Percentiles rank a stretch among this genome's conserved stretches.
Conservation (phyloP, 495 filamentous ascomycete species). For the Patellaria atrata region DNA sequence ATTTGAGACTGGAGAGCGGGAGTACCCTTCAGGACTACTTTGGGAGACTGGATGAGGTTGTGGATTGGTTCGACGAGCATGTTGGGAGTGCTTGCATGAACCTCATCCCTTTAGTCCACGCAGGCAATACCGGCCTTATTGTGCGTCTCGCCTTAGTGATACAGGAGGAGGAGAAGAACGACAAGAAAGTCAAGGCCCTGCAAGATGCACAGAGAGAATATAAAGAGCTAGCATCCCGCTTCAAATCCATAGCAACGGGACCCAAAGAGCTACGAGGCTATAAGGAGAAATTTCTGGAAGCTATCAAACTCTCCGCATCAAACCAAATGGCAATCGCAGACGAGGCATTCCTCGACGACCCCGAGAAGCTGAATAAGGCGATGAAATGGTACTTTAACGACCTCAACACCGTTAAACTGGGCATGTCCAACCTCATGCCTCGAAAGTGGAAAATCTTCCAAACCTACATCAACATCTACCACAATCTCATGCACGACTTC, state of each 20-base stretch:
- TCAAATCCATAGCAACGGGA: constrained; percentile 86
- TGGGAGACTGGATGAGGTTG: constrained; percentile 65
- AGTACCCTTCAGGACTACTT: constrained; percentile 81
- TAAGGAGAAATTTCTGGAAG: constrained; percentile 82
- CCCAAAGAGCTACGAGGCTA: constrained; percentile 88
- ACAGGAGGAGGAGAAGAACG: constrained; percentile 89
- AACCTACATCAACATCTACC: constrained; percentile 80
- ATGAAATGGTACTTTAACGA: constrained; percentile 97
- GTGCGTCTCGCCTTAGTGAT: constrained; percentile 84
- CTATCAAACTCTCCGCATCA: constrained; percentile 58
- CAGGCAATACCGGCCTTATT: constrained; percentile 74
- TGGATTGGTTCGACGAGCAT: constrained; percentile 93
- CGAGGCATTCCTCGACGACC: constrained; percentile 65
- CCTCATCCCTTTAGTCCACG: constrained; percentile 68
- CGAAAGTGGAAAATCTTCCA: constrained; percentile 96
- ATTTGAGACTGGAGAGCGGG: constrained; percentile 39
- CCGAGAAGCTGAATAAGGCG: constrained; percentile 68
- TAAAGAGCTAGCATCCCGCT: constrained; percentile 78
- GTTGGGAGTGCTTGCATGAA: constrained; percentile 78
- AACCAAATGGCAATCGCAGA: constrained; percentile 60
- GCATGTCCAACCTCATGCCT: constrained; percentile 79
- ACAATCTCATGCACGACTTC: constrained; percentile 88
- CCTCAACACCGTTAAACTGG: constrained; percentile 75
- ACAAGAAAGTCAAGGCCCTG: constrained; percentile 75
- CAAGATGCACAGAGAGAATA: constrained; percentile 92